Base-by-base conservation (phyloP, 805 yeast genomes). In the Candida tammaniensis region DNA sequence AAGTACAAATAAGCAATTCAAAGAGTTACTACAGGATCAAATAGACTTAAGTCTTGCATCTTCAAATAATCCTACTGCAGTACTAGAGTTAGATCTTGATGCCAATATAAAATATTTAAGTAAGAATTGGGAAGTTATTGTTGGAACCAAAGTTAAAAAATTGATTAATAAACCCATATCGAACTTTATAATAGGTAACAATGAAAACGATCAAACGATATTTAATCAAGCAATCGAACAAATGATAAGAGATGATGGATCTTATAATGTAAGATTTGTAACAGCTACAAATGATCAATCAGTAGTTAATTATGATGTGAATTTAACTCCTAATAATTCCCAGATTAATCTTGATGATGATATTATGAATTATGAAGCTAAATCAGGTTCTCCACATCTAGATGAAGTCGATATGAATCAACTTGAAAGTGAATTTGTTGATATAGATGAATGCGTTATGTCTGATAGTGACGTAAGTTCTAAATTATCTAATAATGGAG, bases 1-100 rank as follows among this genome's bases (percentile, higher is more conserved):
- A 13, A 21, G 16, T 5, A 26, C 30, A 17, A 27, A 35, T n/a
- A 29, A 23, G 16, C 36, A 25, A 29, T 33, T 39, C 36, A 16
- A 20, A 20, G 43, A 36, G 20, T 31, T 54, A n/a, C 43, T 58
- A 12, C 64, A 64, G 30, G 73, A 64, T 27, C 73, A 72, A 37
- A 64, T 74, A 11, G 86, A 81, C 43, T 57, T 82, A 33, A 63
- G 70, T 10, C 56, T 74, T 18, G 88, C 88, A 0, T 77, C 84
- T n/a, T 71, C 82, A 1, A 70, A 73, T 40, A 81, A 80, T 42
- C 84, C 86, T 1, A 80, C 86, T 9, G 78, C 82, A n/a, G 81
- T 91, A 3, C 61, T 91, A 60, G 98, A 91, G 57, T 62, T 93
- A 41, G 89, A 82, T 49, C 60, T 87, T 52, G 82, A 81, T 48